These are phyloP conservation scores for Erysimum pusillum DNA, from an alignment of 441 rosid species.

Conservation along the genomic window DNA sequence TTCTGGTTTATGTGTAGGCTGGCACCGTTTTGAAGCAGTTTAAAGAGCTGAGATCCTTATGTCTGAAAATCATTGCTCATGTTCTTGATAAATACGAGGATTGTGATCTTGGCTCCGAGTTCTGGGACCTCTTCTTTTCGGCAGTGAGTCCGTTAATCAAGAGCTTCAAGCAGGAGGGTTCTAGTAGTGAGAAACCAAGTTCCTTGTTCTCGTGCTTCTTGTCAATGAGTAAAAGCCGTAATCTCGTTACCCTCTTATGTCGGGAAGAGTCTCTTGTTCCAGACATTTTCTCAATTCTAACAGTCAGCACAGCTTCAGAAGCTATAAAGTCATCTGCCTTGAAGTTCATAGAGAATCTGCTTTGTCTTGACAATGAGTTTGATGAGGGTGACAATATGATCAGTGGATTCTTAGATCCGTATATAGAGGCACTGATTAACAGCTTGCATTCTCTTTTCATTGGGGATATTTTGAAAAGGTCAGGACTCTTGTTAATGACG, in stretches of 20 bases:
- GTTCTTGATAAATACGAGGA: conserved; percentile 87
- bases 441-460: conserved; percentile 80
- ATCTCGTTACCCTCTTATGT: conserved; percentile 64
- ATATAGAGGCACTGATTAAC: conserved; percentile 68
- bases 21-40: conserved; percentile 63
- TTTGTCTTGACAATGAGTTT: conserved; percentile 73
- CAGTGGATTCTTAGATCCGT: conserved; percentile 62
- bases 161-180: conserved; percentile 90
- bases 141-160: conserved; percentile 78
- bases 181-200: conserved; percentile 97
- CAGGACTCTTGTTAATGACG: conserved; percentile 29
- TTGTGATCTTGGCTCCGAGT: conserved; percentile 76
- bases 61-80: conserved; percentile 77
- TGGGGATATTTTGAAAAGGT: conserved; percentile 78
- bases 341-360: conserved; percentile 82
- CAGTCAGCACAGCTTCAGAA: conserved; percentile 77
- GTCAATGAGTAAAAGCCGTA: conserved; percentile 88
- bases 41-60: conserved; percentile 86
- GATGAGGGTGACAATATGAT: conserved; percentile 58
- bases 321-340: conserved; percentile 77
- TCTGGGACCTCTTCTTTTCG: conserved; percentile 88
- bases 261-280: conserved; percentile 75
- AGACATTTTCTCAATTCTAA: conserved; percentile 84
- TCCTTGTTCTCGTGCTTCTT: conserved; percentile 89
- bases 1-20: conserved; percentile 56